phyloP scores from a whole-genome alignment of 73 alveolate genomes.

The Paramecium tetraurelia region DNA sequence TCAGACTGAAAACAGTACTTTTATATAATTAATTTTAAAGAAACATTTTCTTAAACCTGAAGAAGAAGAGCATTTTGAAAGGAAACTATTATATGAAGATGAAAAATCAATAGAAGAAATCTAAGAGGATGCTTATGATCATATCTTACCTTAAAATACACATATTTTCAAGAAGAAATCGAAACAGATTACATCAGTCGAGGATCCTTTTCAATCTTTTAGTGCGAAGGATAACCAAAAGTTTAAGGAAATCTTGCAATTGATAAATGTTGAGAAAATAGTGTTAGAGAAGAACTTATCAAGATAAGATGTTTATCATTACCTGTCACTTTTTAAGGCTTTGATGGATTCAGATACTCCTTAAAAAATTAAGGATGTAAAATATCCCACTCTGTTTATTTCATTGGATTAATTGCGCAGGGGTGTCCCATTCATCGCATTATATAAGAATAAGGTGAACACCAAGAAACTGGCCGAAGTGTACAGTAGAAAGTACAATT shows the following conservation, averaged over 20 bases:
- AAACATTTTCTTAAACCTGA: neutral
- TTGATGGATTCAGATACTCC: conserved; percentile 41
- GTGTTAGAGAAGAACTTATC: conserved; percentile 11
- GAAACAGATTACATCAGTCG: neutral
- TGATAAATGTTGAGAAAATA: conserved; percentile 33
- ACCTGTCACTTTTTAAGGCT: conserved; percentile 22
- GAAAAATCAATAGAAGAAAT: conserved; percentile 26
- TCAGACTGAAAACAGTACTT: neutral
- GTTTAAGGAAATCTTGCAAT: neutral
- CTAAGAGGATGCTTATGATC: conserved; percentile 18
- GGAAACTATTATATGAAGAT: neutral
- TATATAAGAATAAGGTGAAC: conserved; percentile 33
- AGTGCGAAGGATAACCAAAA: neutral
- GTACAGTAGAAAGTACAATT: neutral
- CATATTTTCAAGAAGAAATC: conserved; percentile 2
- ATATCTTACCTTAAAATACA: neutral
- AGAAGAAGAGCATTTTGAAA: conserved; percentile 19
- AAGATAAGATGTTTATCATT: conserved; percentile 21
- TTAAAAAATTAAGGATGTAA: neutral
- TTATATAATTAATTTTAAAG: neutral
- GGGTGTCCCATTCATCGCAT: conserved; percentile 31
- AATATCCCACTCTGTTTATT: conserved; percentile 18
- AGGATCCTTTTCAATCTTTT: conserved; percentile 28
- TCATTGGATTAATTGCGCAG: neutral
- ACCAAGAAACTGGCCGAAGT: conserved; percentile 33